Percentiles rank a stretch among this genome's conserved stretches.
phyloP scores from a whole-genome alignment of 208 protist species.

The Leishmania gerbilli region DNA sequence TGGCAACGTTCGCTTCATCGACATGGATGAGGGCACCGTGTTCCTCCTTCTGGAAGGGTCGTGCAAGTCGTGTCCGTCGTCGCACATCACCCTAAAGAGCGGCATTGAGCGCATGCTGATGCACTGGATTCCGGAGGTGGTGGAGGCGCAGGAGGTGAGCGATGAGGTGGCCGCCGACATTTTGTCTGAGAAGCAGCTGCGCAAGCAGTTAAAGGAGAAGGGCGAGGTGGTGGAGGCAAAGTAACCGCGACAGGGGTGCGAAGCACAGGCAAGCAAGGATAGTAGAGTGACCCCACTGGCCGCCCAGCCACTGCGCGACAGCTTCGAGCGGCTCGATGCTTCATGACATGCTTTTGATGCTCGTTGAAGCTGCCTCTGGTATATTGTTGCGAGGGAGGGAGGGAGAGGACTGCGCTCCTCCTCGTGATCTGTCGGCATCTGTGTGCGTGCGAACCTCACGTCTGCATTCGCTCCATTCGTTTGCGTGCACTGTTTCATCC shows the following conservation, averaged over 20 bases:
- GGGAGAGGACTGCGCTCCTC: background rate
- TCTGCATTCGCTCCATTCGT: background rate
- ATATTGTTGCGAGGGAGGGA: too few relatives aligned
- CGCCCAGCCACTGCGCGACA: background rate
- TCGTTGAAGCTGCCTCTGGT: background rate
- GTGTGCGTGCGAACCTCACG: background rate
- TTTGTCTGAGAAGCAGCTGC: constrained; percentile 70
- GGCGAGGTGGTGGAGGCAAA: constrained; percentile 36
- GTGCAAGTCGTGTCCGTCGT: constrained; percentile 90
- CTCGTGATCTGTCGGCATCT: background rate
- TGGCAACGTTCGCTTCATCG: constrained; percentile 91
- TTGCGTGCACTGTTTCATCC: background rate
- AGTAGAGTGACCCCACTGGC: background rate
- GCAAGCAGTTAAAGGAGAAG: constrained; percentile 51
- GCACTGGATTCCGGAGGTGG: constrained; percentile 94
- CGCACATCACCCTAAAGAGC: constrained; percentile 88
- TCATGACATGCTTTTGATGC: background rate
- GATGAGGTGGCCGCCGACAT: constrained; percentile 84
- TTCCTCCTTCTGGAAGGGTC: constrained; percentile 90
- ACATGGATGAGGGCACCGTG: constrained; percentile 91
- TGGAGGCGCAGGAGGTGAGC: constrained; percentile 82
- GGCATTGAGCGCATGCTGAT: constrained; percentile 95
- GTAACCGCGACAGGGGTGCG: background rate
- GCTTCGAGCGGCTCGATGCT: background rate
- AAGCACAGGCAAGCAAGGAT: background rate